A percentile compares a stretch with the other conserved stretches of the same genome.
Conservation (phyloP, 2,329 filamentous ascomycete species). For the Colletotrichum kahawae region DNA sequence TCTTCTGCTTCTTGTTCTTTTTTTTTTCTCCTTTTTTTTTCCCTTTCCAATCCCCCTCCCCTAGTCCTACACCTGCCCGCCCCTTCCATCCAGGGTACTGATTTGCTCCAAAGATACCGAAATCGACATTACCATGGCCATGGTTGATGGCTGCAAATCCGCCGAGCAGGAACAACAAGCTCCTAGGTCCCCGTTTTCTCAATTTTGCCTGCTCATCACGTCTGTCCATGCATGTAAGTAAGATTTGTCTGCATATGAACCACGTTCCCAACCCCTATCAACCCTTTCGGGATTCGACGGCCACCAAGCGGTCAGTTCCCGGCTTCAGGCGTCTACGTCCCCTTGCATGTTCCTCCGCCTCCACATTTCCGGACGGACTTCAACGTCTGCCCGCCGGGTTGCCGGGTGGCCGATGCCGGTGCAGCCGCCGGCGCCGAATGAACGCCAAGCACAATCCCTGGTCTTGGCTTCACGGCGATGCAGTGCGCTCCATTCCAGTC, state of each 20-base stretch:
- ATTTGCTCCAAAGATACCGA: no score
- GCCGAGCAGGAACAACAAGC: background rate
- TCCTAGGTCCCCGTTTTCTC: background rate
- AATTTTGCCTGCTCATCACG: background rate
- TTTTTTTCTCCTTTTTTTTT: background rate
- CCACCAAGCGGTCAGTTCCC: no score
- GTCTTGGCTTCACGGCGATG: background rate
- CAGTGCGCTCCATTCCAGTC: background rate
- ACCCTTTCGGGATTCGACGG: no score
- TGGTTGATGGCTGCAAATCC: background rate
- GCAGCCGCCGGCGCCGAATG: slow-evolving; percentile 15
- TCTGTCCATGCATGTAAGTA: no score
- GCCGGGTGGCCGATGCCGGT: background rate
- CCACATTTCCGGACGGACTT: slow-evolving; percentile 12
- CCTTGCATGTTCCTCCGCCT: background rate
- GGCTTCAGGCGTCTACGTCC: background rate
- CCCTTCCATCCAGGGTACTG: no score
- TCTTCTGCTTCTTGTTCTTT: background rate
- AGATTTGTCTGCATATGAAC: background rate
- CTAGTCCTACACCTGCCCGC: background rate
- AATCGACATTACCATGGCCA: background rate
- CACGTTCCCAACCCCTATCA: background rate
- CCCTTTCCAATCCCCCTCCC: no score
- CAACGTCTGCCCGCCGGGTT: background rate
- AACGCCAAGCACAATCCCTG: background rate